Evolutionary conservation across 2,329 filamentous ascomycete species (phyloP).

Genomic region (Ceratocystis cacaofunesta): DNA sequence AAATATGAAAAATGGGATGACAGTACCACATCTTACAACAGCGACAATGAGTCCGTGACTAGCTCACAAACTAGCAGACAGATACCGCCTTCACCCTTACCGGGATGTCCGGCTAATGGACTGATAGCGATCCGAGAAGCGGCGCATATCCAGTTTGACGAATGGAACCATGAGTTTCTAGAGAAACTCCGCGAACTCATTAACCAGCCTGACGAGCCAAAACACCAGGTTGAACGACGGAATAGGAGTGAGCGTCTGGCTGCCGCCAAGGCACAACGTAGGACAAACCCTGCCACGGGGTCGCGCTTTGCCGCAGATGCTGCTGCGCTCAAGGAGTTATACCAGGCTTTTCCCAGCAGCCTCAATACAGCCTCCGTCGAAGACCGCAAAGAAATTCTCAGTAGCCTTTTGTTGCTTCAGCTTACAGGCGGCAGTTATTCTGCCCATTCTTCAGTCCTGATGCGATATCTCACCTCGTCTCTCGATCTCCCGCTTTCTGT

Average conservation of each 20-base stretch:
- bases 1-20: conserved; percentile 14
- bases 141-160: conserved; percentile 13
- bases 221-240: conserved; percentile 33
- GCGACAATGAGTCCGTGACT: conserved; percentile 6
- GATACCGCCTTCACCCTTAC: neutral
- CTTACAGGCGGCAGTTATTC: conserved; percentile 61
- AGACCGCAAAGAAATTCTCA: conserved; percentile 49
- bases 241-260: conserved; percentile 30
- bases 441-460: conserved; percentile 54
- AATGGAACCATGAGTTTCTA: conserved; percentile 14
- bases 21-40: conserved; percentile 13
- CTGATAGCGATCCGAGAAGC: conserved; percentile 17
- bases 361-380: conserved; percentile 41
- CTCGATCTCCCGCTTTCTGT: conserved; percentile 46
- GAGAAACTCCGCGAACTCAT: conserved; percentile 13
- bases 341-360: conserved; percentile 38
- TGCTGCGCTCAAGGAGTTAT: conserved; percentile 34
- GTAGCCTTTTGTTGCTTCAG: conserved; percentile 54
- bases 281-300: conserved; percentile 25
- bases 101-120: conserved; percentile 14
- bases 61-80: neutral
- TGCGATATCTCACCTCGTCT: conserved; percentile 53
- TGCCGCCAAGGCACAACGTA: conserved; percentile 4
- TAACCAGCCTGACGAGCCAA: conserved; percentile 23
- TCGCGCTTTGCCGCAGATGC: conserved; percentile 25